Conservation (phyloP, 2,329 filamentous ascomycete genomes). For the Rosellinia necatrix region DNA sequence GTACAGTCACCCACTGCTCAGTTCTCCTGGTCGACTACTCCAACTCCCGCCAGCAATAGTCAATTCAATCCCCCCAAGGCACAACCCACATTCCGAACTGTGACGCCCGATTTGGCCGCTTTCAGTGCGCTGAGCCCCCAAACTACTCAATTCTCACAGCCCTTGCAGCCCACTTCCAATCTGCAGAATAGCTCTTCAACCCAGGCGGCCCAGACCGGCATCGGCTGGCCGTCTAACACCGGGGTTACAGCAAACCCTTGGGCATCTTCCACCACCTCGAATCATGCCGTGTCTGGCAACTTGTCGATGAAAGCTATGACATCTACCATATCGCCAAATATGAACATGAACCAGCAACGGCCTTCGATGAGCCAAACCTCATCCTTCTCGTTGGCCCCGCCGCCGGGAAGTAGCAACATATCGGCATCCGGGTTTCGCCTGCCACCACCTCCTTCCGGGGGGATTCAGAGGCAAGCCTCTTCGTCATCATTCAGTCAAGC, state of each 20-base stretch:
- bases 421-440: constrained; percentile 52
- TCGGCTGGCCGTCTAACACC: constrained; percentile 44
- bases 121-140: constrained; percentile 62
- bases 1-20: constrained; percentile 43
- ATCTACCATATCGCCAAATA: constrained; percentile 50
- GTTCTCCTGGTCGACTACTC: constrained; percentile 71
- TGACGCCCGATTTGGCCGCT: constrained; percentile 61
- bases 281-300: constrained; percentile 40
- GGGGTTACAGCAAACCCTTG: constrained; percentile 53
- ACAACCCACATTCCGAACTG: constrained; percentile 56
- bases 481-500: constrained; percentile 36
- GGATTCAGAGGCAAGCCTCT: constrained; percentile 36
- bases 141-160: constrained; percentile 66
- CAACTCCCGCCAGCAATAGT: constrained; percentile 47
- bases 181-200: constrained; percentile 27
- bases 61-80: constrained; percentile 44
- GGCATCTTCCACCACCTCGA: constrained; percentile 46
- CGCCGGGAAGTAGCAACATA: constrained; percentile 46
- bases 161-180: constrained; percentile 52
- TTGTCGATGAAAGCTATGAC: constrained; percentile 46
- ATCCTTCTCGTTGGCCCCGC: constrained; percentile 64
- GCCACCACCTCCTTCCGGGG: constrained; percentile 51
- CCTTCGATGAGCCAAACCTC: constrained; percentile 46
- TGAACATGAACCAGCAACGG: constrained; percentile 53
- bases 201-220: constrained; percentile 48